Base-by-base conservation (phyloP, 2,329 filamentous ascomycete species). In the Coniochaeta sp. region DNA sequence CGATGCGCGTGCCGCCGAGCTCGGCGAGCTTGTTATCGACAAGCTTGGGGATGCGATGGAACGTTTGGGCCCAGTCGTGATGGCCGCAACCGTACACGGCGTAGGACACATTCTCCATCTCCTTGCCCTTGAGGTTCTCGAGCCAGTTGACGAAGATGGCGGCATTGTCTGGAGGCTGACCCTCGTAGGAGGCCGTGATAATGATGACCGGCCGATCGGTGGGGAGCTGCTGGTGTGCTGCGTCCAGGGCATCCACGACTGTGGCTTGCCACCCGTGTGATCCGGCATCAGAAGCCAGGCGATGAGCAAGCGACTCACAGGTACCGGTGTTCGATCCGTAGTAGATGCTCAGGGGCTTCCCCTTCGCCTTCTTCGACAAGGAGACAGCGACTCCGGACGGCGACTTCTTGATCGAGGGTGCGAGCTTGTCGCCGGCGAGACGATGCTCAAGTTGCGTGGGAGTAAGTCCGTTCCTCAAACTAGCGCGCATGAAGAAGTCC, bases 241-340 rank as follows among this genome's bases (percentile, higher is more conserved):
- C 71, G 60, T 91, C 84, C 33, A 91, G 66, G 1, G 76, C 73
- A 20, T 78, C 73, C 2, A 86, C 68, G 3, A 71, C 71, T 2
- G 67, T 63, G 5, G 80, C 78, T 2, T 65, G 65, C 64, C 84
- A 89, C 0, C 87, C 87, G 58, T 82, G 81, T 1, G 67, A 64
- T 2, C 71, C 58, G 1, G 85, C 85, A 59, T 82, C 77, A 8
- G 75, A 71, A 0, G 82, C 83, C 10, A 90, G 64, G 26, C 78
- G 73, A 55, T 85, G 77, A 1, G 86, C 82, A 45, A 90, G 74
- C 1, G 82, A 74, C 64, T 90, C 84, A 63, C 87, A 91, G 1
- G 87, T 91, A 0, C 87, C 87, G 2, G 81, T 83, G 62, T 90
- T 89, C 16, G 83, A 87, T 2, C 87, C 87, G 60, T 87, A 91